These are phyloP conservation scores for Colletotrichum sojae DNA, from an alignment of 2,329 filamentous ascomycete genomes.

Conservation along the genomic window DNA sequence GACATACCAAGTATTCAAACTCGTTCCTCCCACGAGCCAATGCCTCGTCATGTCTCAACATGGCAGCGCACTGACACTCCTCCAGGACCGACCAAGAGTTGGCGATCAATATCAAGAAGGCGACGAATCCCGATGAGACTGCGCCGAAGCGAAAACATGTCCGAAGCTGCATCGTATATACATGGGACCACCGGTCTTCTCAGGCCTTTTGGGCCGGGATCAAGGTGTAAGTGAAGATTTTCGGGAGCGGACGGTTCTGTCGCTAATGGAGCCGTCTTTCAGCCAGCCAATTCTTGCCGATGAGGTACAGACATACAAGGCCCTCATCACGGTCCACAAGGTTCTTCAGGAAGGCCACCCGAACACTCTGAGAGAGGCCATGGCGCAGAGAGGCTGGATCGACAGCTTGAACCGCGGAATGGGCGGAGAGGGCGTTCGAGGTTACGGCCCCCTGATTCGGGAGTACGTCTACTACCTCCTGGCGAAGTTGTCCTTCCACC, in stretches of 20 bases:
- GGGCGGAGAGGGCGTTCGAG: conserved; percentile 85
- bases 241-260: neutral
- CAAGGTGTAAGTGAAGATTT: conserved; percentile 82
- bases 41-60: neutral
- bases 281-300: conserved; percentile 98
- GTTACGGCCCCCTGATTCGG: conserved; percentile 91
- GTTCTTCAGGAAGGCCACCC: conserved; percentile 98
- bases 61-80: conserved; percentile 31
- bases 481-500: conserved; percentile 95
- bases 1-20: conserved; percentile 41
- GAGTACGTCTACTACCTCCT: conserved; percentile 98
- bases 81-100: conserved; percentile 78
- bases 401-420: conserved; percentile 91
- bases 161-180: conserved; percentile 97
- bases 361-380: conserved; percentile 86
- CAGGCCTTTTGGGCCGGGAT: conserved; percentile 97
- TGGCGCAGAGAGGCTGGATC: conserved; percentile 90
- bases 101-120: conserved; percentile 79
- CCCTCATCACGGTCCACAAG: conserved; percentile 96
- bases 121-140: conserved; percentile 77
- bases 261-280: conserved; percentile 21
- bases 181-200: conserved; percentile 98
- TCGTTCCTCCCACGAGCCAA: neutral
- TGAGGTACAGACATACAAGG: conserved; percentile 99
- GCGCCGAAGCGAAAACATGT: conserved; percentile 91